Base-by-base conservation (phyloP, 106 monocot genomes). In the Chionographis japonica region DNA sequence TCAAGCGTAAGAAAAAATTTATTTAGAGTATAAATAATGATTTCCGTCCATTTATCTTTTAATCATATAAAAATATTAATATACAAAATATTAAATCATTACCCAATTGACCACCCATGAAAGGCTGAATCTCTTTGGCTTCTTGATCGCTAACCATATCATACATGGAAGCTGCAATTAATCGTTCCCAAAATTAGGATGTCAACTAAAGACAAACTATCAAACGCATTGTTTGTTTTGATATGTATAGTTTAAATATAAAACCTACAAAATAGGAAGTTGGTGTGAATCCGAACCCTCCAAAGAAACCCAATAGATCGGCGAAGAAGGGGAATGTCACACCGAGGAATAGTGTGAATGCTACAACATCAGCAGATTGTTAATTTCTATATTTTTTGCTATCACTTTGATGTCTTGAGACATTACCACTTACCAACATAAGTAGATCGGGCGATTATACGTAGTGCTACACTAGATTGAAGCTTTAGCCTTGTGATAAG, bases 91-190 rank as follows among this genome's bases (percentile, higher is more conserved):
- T 46, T 46, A 46, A 0, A 27, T 46, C 9, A 6, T 43, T 69
- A 78, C 82, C 77, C 77, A 78, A 60, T 82, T 82, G 10, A 58
- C 27, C 4, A 60, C 3, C 78, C 78, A 78, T n/a, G 64, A 69
- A 19, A 61, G 16, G 58, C 73, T 69, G 50, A 78, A 74, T 56
- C 63, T 72, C 77, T 37, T 72, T 19, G 77, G 81, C 57, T 77
- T 77, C 56, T 82, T 63, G 18, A 77, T 62, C 41, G 53, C 56
- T 39, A 82, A 62, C 81, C 81, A 82, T 51, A 82, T 72, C 3
- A 73, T 36, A 38, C 81, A 77, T 20, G 81, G 81, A 14, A 82
- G 77, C 81, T 82, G 63, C 37, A 68, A n/a, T n/a, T n/a, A n/a
- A 27, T 27, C 27, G 27, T 27, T 27, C 27, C 27, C 27, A 27